Base-by-base conservation (phyloP, 2,329 filamentous ascomycete species). In the Diaporthe sp. region DNA sequence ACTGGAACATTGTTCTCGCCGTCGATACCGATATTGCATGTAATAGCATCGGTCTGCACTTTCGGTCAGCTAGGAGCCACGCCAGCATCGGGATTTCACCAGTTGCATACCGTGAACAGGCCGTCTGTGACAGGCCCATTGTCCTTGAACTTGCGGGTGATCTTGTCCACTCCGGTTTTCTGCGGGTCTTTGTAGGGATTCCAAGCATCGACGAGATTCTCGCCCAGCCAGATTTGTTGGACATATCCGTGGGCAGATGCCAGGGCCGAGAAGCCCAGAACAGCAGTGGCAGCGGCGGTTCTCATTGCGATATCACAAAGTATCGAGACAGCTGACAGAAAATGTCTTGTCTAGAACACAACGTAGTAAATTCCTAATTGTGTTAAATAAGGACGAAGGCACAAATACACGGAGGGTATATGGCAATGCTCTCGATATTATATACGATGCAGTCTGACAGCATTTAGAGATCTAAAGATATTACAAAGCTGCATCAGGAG, bases 181-280 rank as follows among this genome's bases (percentile, higher is more conserved):
- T 64, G 60, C 4, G 60, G 60, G 40, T 64, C 60, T 25, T 64
- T 64, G 60, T 64, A 64, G 25, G 60, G 60, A 4, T 64, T 64
- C 60, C 60, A 64, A 33, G 40, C 60, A 33, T 64, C 40, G 2
- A 64, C 60, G 5, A 64, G 60, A 4, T 64, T 64, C 25, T 64
- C 60, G 17, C 60, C 60, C 28, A 64, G 17, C 60, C 60, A 64
- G 25, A 64, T 64, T 28, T 64, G 60, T 28, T 64, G 60, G 10
- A 64, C 60, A 12, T 22, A 64, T 12, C 60, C 60, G 22, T 64
- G 60, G 25, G 60, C 60, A 47, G 60, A 64, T 4, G n/a, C 40
- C 1, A 64, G 40, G 28, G 60, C 40, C 12, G 60, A 64, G 28
- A 64, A 47, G 40, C 60, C 19, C 25, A 64, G 25, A 13, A 64